These are phyloP conservation scores for Meyerozyma athensensis DNA, from an alignment of 1,139 yeast species.

Conservation along the genomic window DNA sequence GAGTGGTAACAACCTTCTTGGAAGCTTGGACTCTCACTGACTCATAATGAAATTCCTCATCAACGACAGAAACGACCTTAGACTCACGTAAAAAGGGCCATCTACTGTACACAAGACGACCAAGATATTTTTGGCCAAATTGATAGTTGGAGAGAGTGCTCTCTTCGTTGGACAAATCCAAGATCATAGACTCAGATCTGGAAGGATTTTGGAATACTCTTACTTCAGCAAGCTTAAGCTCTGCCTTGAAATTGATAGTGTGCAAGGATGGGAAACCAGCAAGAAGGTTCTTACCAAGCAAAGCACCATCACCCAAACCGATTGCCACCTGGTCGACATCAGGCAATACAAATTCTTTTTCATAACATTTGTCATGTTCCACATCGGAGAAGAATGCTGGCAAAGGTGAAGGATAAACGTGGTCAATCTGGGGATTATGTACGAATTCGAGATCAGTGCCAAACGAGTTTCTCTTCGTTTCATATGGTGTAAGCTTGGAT, in stretches of 20 bases:
- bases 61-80: constrained; percentile 60
- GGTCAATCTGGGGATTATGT: constrained; percentile 73
- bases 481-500: constrained; percentile 59
- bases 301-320: constrained; percentile 67
- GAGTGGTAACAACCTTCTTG: constrained; percentile 35
- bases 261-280: constrained; percentile 90
- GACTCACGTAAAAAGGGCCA: constrained; percentile 93
- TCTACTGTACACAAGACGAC: constrained; percentile 62
- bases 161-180: constrained; percentile 53
- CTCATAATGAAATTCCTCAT: constrained; percentile 48
- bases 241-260: constrained; percentile 56
- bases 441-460: constrained; percentile 66
- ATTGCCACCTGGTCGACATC: constrained; percentile 43
- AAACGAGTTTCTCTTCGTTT: constrained; percentile 64
- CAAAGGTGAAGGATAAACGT: constrained; percentile 69
- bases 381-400: constrained; percentile 76
- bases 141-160: constrained; percentile 45
- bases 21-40: constrained; percentile 24
- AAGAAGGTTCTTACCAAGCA: constrained; percentile 60
- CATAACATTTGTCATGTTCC: constrained; percentile 73
- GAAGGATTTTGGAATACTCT: constrained; percentile 83
- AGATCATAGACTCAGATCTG: constrained; percentile 73
- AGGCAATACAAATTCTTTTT: constrained; percentile 50
- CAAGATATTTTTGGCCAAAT: constrained; percentile 57
- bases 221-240: constrained; percentile 54